phyloP scores from a whole-genome alignment of 1,139 yeast species.

The Arxiozyma heterogenica region DNA sequence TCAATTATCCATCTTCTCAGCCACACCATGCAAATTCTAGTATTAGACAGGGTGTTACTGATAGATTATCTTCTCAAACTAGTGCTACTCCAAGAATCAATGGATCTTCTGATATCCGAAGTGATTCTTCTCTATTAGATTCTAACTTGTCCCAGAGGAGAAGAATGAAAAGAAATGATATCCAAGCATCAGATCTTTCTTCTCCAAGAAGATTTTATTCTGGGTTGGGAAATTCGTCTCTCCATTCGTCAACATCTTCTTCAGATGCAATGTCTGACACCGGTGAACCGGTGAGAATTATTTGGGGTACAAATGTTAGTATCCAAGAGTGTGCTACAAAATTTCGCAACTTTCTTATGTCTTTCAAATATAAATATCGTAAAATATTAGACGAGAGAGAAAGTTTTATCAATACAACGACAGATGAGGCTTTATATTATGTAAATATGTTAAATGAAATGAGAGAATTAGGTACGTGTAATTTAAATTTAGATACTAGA shows the following conservation, averaged over 20 bases:
- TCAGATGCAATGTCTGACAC: constrained; percentile 31
- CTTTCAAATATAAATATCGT: constrained; percentile 73
- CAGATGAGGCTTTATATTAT: constrained; percentile 69
- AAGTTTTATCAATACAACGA: constrained; percentile 36
- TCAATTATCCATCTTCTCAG: constrained; percentile 40
- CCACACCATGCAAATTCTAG: constrained; percentile 12
- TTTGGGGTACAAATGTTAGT: constrained; percentile 98
- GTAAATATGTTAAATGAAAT: constrained; percentile 64
- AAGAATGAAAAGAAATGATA: constrained; percentile 44
- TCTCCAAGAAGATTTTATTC: constrained; percentile 40
- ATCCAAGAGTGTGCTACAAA: constrained; percentile 75
- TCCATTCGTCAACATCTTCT: constrained; percentile 16
- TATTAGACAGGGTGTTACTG: background rate
- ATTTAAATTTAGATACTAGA: constrained; percentile 74
- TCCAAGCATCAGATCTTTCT: constrained; percentile 46
- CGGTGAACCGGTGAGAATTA: constrained; percentile 75
- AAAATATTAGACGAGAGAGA: constrained; percentile 46
- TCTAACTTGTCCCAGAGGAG: constrained; percentile 25
- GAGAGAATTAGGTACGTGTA: constrained; percentile 71
- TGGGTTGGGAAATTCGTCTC: constrained; percentile 7
- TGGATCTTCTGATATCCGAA: constrained; percentile 29
- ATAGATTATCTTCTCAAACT: constrained; percentile 9
- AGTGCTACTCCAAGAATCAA: constrained; percentile 17
- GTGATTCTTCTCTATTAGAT: constrained; percentile 29
- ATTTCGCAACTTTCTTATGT: constrained; percentile 75